Conservation (phyloP, 148 eudicot genomes). For the Fagopyrum tataricum region DNA sequence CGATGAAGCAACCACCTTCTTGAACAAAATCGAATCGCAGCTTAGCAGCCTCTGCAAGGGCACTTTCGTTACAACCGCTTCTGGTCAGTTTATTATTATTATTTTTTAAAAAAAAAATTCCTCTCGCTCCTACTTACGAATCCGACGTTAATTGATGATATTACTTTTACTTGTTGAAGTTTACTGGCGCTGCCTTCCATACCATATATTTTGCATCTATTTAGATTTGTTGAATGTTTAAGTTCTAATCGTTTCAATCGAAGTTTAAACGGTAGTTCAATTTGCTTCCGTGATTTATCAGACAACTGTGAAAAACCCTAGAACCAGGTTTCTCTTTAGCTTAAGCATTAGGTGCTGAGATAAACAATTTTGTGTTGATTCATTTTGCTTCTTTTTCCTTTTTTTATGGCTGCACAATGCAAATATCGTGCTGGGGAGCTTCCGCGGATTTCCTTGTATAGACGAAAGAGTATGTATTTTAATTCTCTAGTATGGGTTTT, state of each 20-base stretch:
- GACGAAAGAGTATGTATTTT: too few species aligned
- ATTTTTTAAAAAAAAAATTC: too few species aligned
- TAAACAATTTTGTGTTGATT: not conserved
- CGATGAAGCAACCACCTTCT: conserved; percentile 72
- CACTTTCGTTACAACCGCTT: conserved; percentile 21
- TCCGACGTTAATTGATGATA: too few species aligned
- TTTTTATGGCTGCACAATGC: too few species aligned
- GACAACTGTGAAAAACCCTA: not conserved
- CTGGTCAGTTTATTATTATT: conserved; percentile 18
- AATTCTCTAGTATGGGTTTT: too few species aligned
- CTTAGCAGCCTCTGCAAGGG: conserved; percentile 66
- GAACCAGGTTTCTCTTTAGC: not conserved
- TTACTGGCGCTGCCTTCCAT: not conserved
- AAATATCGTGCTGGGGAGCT: too few species aligned
- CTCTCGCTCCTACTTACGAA: not conserved
- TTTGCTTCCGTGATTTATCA: not conserved
- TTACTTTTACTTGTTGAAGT: not conserved
- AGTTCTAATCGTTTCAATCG: not conserved
- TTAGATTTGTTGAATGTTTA: not conserved
- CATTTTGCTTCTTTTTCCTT: not conserved
- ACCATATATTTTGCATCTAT: not conserved
- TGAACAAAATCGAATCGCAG: conserved; percentile 55
- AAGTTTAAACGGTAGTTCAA: not conserved
- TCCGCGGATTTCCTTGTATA: too few species aligned
- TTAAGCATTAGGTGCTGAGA: not conserved